These are phyloP conservation scores for Adansonia gregorii DNA, from an alignment of 441 rosid species.

Conservation along the genomic window DNA sequence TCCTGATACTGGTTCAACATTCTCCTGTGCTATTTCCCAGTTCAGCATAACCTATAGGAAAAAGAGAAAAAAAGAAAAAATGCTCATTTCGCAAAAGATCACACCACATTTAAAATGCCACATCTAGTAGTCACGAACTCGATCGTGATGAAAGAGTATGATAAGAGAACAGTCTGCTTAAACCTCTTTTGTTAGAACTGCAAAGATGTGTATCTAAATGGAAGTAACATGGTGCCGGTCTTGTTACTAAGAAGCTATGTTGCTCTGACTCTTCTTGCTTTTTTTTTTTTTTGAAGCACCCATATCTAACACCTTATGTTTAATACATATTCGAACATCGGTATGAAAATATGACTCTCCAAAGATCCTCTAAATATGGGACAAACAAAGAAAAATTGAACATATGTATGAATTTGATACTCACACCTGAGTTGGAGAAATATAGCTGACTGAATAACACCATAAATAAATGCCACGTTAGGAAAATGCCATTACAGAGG, in stretches of 20 bases:
- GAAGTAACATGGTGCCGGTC: neutral
- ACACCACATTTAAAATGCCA: neutral
- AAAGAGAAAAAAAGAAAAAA: neutral
- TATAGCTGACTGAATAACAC: neutral
- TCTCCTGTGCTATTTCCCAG: conserved; percentile 89
- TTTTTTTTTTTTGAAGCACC: too few species aligned
- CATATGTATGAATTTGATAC: too few species aligned
- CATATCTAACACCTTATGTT: too few species aligned
- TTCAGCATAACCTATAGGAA: conserved; percentile 69
- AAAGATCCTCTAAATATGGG: too few species aligned
- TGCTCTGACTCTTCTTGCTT: too few species aligned
- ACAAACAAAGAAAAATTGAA: too few species aligned
- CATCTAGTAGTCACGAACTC: neutral
- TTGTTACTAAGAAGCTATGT: neutral
- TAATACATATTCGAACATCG: too few species aligned
- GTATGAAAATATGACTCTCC: too few species aligned
- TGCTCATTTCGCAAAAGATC: neutral
- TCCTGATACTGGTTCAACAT: conserved; percentile 92
- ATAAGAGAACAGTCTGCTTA: neutral
- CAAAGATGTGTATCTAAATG: neutral
- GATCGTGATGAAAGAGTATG: neutral
- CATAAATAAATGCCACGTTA: neutral
- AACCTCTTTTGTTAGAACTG: neutral
- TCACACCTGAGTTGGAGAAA: too few species aligned
- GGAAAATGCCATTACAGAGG: neutral